Evolutionary conservation across 2,329 filamentous ascomycete genomes (phyloP).

Genomic region (Aureobasidium musti): DNA sequence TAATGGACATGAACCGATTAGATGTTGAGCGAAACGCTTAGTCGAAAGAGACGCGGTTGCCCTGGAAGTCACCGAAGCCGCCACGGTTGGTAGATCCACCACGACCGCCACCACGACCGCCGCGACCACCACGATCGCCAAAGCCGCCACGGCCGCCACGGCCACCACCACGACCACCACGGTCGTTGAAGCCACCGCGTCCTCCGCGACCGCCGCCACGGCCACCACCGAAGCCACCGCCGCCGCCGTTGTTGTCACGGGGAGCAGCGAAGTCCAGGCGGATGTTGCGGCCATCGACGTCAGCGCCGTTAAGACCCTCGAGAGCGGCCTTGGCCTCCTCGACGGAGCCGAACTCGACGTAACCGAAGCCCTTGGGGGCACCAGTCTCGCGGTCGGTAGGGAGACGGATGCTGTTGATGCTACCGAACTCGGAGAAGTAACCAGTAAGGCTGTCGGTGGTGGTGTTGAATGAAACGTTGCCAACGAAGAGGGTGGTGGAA

Average conservation of each 20-base stretch:
- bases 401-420: slow-evolving; percentile 77
- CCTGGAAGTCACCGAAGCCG: slow-evolving; percentile 68
- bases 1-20: slow-evolving; percentile 11
- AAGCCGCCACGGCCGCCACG: slow-evolving; percentile 57
- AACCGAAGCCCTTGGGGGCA: slow-evolving; percentile 87
- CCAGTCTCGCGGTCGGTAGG: slow-evolving; percentile 86
- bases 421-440: slow-evolving; percentile 71
- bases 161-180: slow-evolving; percentile 56
- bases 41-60: slow-evolving; percentile 51
- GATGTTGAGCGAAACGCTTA: slow-evolving; percentile 3
- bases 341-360: slow-evolving; percentile 77
- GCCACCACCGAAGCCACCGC: slow-evolving; percentile 47
- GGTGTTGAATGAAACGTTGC: slow-evolving; percentile 84
- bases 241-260: slow-evolving; percentile 45
- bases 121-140: slow-evolving; percentile 52
- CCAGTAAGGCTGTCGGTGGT: slow-evolving; percentile 73
- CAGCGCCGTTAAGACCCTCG: slow-evolving; percentile 67
- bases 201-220: slow-evolving; percentile 47
- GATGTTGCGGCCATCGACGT: slow-evolving; percentile 71
- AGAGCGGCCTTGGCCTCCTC: slow-evolving; percentile 81
- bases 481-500: slow-evolving; percentile 85
- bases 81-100: slow-evolving; percentile 50
- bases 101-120: slow-evolving; percentile 55
- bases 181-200: slow-evolving; percentile 47
- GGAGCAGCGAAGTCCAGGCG: slow-evolving; percentile 80